A percentile compares a stretch with the other conserved stretches of the same genome.
These are phyloP conservation scores for Neurospora sp. DNA, from an alignment of 495 filamentous ascomycete genomes.

Conservation along the genomic window DNA sequence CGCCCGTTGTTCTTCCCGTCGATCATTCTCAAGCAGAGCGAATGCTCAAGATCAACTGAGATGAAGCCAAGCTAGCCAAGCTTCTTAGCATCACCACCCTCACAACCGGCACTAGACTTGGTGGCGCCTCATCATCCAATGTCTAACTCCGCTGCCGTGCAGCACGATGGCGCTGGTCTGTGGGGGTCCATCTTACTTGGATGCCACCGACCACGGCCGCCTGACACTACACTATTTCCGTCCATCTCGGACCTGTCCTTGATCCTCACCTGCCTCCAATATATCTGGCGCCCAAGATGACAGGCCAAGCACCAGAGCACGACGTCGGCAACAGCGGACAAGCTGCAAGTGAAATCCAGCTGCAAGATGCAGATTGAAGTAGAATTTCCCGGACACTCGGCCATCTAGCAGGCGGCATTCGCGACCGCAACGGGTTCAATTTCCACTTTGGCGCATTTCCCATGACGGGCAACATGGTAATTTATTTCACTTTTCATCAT, in stretches of 20 bases:
- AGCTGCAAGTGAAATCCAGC: background rate
- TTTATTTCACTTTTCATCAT: background rate
- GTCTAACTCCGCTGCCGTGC: background rate
- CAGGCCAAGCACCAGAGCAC: background rate
- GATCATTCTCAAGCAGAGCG: background rate
- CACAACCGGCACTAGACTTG: background rate
- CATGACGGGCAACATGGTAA: background rate
- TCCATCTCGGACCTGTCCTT: background rate
- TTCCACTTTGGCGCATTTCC: background rate
- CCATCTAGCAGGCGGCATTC: background rate
- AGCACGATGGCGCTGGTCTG: background rate
- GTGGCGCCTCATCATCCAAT: background rate
- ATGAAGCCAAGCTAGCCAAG: background rate
- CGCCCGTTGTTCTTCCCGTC: background rate
- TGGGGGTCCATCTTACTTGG: background rate
- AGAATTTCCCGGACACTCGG: background rate
- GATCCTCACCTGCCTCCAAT: background rate
- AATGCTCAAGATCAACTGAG: background rate
- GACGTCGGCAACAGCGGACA: background rate
- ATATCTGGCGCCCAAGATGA: background rate
- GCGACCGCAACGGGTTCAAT: background rate
- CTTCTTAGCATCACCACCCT: background rate
- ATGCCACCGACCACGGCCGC: background rate
- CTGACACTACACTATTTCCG: background rate
- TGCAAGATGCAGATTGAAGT: background rate